Conservation (phyloP, 805 yeast genomes). For the Metschnikowia cerradonensis region DNA sequence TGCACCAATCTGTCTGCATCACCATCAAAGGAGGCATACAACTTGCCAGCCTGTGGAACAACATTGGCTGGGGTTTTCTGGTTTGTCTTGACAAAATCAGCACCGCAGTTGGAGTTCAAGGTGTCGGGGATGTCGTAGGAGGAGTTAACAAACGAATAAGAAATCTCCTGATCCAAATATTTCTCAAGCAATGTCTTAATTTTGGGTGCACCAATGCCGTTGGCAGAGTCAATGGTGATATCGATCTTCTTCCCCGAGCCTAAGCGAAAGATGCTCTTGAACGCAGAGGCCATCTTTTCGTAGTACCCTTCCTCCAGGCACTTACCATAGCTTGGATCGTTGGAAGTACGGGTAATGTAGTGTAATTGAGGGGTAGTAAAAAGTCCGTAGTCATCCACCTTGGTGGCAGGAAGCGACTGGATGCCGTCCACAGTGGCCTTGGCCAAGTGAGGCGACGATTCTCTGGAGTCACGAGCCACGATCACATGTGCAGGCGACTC, state of each 20-base stretch:
- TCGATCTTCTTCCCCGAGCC: constrained; percentile 25
- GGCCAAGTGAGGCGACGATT: constrained; percentile 66
- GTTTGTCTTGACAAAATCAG: constrained; percentile 90
- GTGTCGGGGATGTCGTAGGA: constrained; percentile 48
- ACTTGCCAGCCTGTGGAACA: constrained; percentile 38
- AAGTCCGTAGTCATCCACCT: constrained; percentile 54
- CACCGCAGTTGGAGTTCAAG: constrained; percentile 84
- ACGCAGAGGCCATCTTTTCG: constrained; percentile 53
- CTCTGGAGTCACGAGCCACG: constrained; percentile 86
- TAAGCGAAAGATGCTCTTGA: constrained; percentile 39
- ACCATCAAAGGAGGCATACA: constrained; percentile 89
- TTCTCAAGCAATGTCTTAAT: constrained; percentile 44
- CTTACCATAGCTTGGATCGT: constrained; percentile 61
- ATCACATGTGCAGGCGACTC: constrained; percentile 44
- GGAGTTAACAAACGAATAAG: constrained; percentile 48
- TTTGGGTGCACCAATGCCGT: constrained; percentile 94
- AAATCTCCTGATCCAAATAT: constrained; percentile 39
- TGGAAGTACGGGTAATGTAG: constrained; percentile 70
- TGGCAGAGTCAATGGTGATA: constrained; percentile 83
- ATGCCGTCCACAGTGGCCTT: constrained; percentile 61
- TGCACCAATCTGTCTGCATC: constrained; percentile 95
- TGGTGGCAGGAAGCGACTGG: constrained; percentile 40
- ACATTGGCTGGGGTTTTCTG: constrained; percentile 72
- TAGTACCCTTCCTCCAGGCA: constrained; percentile 69
- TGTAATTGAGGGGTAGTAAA: constrained; percentile 95